Base-by-base conservation (phyloP, 306 rosid species). In the Glycyrrhiza uralensis region DNA sequence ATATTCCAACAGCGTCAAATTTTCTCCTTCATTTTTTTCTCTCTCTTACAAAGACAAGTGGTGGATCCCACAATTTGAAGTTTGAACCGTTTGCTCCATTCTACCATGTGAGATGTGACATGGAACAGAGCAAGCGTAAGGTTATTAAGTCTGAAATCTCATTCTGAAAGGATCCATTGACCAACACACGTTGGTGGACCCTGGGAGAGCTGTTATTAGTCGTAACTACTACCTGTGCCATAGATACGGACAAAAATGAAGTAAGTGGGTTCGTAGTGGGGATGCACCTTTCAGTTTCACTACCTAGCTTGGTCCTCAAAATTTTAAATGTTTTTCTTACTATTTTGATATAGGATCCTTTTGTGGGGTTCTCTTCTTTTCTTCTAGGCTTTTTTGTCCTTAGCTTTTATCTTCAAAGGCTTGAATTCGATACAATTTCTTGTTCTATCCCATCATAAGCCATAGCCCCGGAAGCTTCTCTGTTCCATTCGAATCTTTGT, bases 151-250 rank as follows among this genome's bases (percentile, higher is more conserved):
- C 56, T 26, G 0, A 23, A 47, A 50, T 74, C 42, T 30, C 20
- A 65, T 44, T 15, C 9, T 56, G 47, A 79, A 79, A n/a, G n/a
- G n/a, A 17, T 23, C 18, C 59, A 66, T 42, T 51, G 64, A 74
- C 66, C 7, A 39, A 64, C 41, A 64, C 41, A 47, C 6, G 10
- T 15, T 35, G 59, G 73, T 70, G 82, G 88, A 46, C 72, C 80
- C 39, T 32, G 17, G 4, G 26, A 15, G 73, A 54, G 73, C 60
- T 78, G 71, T 59, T 50, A 62, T 73, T 66, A 56, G 50, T 61
- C 11, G 36, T 62, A 71, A 81, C 84, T 76, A 32, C 81, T 76
- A 50, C 72, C 69, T 71, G 50, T 71, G 52, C 75, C 72, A 19
- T n/a, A 50, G 26, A 39, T 56, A 56, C 74, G 32, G 85, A 78